A percentile compares a stretch with the other conserved stretches of the same genome.
Conservation (phyloP, 108 stramenopile species). For the Phaeodactylum tricornutum region DNA sequence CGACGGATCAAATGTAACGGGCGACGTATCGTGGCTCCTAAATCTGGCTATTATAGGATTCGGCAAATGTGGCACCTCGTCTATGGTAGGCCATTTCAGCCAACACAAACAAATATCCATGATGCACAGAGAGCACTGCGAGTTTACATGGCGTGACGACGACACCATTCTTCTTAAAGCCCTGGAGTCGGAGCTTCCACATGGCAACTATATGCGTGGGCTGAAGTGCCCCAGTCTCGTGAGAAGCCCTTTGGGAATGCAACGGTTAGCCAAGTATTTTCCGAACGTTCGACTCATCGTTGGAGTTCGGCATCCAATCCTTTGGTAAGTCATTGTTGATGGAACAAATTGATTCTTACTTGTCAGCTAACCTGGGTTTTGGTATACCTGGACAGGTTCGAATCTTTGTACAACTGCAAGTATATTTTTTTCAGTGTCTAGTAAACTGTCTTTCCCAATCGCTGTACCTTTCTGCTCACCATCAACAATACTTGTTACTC, state of each 20-base stretch:
- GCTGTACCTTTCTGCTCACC: slow-evolving; percentile 59
- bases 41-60: slow-evolving; percentile 75
- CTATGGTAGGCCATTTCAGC: slow-evolving; percentile 37
- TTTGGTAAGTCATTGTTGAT: too few relatives aligned
- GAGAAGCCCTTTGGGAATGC: slow-evolving; percentile 18
- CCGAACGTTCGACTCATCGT: slow-evolving; percentile 56
- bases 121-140: slow-evolving; percentile 32
- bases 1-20: too few relatives aligned
- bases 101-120: slow-evolving; percentile 16
- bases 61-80: slow-evolving; percentile 69
- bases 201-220: slow-evolving; percentile 19
- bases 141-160: slow-evolving; percentile 8
- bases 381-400: too few relatives aligned
- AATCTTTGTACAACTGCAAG: slow-evolving; percentile 63
- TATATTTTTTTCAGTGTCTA: slow-evolving; percentile 26
- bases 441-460: slow-evolving; percentile 12
- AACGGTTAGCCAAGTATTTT: slow-evolving; percentile 26
- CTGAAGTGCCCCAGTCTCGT: slow-evolving; percentile 47
- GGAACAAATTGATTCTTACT: too few relatives aligned
- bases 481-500: slow-evolving; percentile 43
- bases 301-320: slow-evolving; percentile 59
- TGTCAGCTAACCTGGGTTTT: too few relatives aligned
- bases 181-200: not conserved
- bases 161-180: not conserved
- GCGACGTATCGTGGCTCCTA: slow-evolving; percentile 34